phyloP scores from a whole-genome alignment of 139 green algal genomes.

The Astrephomene gubernaculifera region DNA sequence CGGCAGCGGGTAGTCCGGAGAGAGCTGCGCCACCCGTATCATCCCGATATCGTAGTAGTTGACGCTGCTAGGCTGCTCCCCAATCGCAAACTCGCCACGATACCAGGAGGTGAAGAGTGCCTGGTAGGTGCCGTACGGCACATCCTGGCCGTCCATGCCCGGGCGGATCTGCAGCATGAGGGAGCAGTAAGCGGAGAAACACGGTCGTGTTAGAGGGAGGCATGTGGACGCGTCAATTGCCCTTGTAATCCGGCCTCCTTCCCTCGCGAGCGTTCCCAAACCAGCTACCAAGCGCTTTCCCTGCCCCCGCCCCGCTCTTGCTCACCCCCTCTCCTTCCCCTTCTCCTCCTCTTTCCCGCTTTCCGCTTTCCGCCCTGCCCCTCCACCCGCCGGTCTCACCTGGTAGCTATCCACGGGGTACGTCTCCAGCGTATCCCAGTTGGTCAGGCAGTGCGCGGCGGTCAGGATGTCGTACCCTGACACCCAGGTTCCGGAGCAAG shows the following conservation, averaged over 20 bases:
- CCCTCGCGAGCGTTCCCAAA: too few relatives aligned
- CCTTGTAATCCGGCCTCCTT: background rate
- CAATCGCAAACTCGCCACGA: background rate
- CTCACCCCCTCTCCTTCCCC: too few relatives aligned
- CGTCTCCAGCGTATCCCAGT: background rate
- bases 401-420: background rate
- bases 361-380: too few relatives aligned
- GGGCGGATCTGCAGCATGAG: conserved; percentile 35
- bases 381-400: too few relatives aligned
- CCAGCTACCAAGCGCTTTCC: too few relatives aligned
- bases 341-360: too few relatives aligned
- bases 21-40: background rate
- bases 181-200: background rate
- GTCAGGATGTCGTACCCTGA: conserved; percentile 36
- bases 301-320: too few relatives aligned
- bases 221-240: background rate
- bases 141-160: background rate
- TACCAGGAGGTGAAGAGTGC: conserved; percentile 1
- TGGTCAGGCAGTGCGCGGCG: conserved; percentile 3
- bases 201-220: background rate
- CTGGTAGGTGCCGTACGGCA: background rate
- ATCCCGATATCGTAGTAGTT: conserved; percentile 39
- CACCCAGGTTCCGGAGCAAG: conserved; percentile 21
- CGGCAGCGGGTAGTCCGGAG: background rate
- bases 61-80: background rate